Conservation (phyloP, 2,329 filamentous ascomycete species). For the Aspergillus viridinutans region DNA sequence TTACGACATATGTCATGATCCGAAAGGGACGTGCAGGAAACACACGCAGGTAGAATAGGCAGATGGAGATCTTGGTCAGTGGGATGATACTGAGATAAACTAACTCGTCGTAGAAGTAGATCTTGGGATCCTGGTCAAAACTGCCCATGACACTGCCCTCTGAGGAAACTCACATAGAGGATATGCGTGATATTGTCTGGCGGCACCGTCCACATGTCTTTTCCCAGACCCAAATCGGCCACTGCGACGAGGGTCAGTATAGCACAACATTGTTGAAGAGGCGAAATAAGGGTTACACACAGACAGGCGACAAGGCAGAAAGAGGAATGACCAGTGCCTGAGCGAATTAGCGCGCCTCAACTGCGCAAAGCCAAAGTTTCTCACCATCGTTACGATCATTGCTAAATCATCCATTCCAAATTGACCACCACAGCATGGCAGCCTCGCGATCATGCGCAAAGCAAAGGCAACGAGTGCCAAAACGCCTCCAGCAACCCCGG, state of each 20-base stretch:
- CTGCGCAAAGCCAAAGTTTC: background rate
- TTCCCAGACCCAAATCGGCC: slow-evolving; percentile 38
- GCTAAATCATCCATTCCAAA: slow-evolving; percentile 41
- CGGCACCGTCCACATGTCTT: slow-evolving; percentile 44
- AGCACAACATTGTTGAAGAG: background rate
- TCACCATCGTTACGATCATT: slow-evolving; percentile 31
- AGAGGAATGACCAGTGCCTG: slow-evolving; percentile 20
- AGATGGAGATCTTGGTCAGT: slow-evolving; percentile 30
- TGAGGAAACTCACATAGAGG: slow-evolving; percentile 30
- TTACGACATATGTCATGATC: slow-evolving; percentile 23
- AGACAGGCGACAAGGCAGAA: slow-evolving; percentile 21
- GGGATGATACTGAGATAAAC: slow-evolving; percentile 31
- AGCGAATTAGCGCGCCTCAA: background rate
- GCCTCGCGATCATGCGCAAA: slow-evolving; percentile 36
- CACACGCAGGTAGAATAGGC: slow-evolving; percentile 40
- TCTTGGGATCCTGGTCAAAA: slow-evolving; percentile 23
- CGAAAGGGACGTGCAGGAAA: slow-evolving; percentile 38
- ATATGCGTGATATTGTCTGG: slow-evolving; percentile 42
- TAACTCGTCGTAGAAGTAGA: slow-evolving; percentile 30
- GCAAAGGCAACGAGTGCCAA: slow-evolving; percentile 32
- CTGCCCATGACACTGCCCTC: slow-evolving; percentile 20
- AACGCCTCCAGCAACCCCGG: slow-evolving; percentile 32
- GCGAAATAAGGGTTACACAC: slow-evolving; percentile 13
- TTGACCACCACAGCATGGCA: slow-evolving; percentile 29
- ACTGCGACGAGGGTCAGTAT: slow-evolving; percentile 25